Base-by-base conservation (phyloP, 1,284 basidiomycete genomes). In the Salmacisia buchloeana region DNA sequence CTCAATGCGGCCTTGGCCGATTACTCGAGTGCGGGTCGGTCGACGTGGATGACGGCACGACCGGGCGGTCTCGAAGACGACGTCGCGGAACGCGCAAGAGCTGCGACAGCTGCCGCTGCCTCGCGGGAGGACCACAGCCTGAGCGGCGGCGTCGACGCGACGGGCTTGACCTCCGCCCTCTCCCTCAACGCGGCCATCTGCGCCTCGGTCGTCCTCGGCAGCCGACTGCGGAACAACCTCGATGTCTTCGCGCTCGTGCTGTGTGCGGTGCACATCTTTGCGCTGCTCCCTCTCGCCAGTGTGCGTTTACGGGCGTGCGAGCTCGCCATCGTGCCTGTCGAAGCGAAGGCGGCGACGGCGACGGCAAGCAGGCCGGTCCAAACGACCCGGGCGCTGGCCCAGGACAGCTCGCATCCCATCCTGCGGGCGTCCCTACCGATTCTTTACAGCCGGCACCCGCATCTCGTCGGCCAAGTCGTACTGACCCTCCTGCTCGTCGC, bases 111-210 rank as follows among this genome's bases (percentile, higher is more conserved):
- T 21, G 43, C 2, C n/a, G n/a, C 9, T 60, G 33, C 38, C 0
- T 46, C 43, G 12, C 78, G 81, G 82, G 82, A 83, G 58, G 34
- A 72, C 45, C n/a, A 58, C 27, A 58, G 38, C 58, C 34, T 54
- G 36, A 60, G 38, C 35, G 33, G 57, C 35, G 33, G 43, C 33
- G 43, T 21, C 33, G 10, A 27, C 23, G 23, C 38, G 15, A 23
- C 21, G n/a, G 78, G 0, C 65, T 69, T 21, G 81, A 78, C 67
- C 68, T 65, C 91, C 27, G 90, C 94, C 27, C 81, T 98, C 43
- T 94, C 92, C 34, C 89, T 94, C 83, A 97, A 97, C 70, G 94
- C 94, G 25, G 92, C 92, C 34, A 88, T 97, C 63, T 94, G 90
- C 36, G 91, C 92, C 4, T 92, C 90, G 15, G 91, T 97, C 46